Percentiles rank a stretch among this genome's conserved stretches.
phyloP scores from a whole-genome alignment of 768 basidiomycete genomes.

The Rhodotorula paludigena region DNA sequence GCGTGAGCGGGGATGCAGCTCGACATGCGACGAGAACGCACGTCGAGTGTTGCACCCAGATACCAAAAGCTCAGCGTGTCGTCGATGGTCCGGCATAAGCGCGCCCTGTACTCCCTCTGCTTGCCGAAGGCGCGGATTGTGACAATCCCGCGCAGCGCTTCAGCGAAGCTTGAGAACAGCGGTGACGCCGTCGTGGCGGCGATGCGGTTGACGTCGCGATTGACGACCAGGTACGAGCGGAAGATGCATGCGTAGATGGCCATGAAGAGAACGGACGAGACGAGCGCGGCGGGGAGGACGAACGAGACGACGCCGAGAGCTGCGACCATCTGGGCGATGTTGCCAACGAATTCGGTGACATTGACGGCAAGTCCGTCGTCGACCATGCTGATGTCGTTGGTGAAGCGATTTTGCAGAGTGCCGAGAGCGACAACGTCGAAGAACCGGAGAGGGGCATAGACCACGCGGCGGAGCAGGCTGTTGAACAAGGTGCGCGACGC shows the following conservation, averaged over 20 bases:
- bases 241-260: slow-evolving; percentile 64
- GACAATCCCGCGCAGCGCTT: slow-evolving; percentile 47
- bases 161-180: slow-evolving; percentile 47
- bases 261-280: slow-evolving; percentile 63
- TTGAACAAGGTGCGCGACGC: slow-evolving; percentile 51
- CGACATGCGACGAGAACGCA: slow-evolving; percentile 59
- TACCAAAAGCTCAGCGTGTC: slow-evolving; percentile 70
- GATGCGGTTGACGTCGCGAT: slow-evolving; percentile 59
- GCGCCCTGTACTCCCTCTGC: slow-evolving; percentile 63
- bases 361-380: slow-evolving; percentile 26
- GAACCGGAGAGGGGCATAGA: slow-evolving; percentile 62
- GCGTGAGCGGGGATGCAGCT: too few species aligned
- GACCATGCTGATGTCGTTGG: slow-evolving; percentile 52
- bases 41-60: slow-evolving; percentile 52
- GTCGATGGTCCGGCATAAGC: slow-evolving; percentile 62
- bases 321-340: slow-evolving; percentile 48
- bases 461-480: slow-evolving; percentile 56
- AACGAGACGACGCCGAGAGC: slow-evolving; percentile 62
- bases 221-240: slow-evolving; percentile 59
- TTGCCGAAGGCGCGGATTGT: slow-evolving; percentile 49
- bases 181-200: slow-evolving; percentile 48
- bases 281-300: slow-evolving; percentile 61
- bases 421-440: slow-evolving; percentile 72
- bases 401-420: slow-evolving; percentile 72
- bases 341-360: slow-evolving; percentile 8